phyloP scores from a whole-genome alignment of 2,329 filamentous ascomycete genomes.

The Pseudogymnoascus sp. region DNA sequence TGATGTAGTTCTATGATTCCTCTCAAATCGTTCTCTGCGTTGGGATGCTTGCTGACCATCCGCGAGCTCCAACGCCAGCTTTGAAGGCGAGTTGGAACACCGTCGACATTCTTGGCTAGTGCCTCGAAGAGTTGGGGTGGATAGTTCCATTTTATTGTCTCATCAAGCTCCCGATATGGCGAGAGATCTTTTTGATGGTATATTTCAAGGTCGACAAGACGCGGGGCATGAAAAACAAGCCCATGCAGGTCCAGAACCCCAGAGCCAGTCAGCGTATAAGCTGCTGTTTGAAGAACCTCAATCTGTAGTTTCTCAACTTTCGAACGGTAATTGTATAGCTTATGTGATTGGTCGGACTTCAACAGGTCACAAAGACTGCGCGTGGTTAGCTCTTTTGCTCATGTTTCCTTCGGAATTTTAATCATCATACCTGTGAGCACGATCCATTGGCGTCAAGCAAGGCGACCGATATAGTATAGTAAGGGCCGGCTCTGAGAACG shows the following conservation, averaged over 20 bases:
- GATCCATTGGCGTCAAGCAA: constrained; percentile 46
- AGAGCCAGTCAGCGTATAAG: constrained; percentile 43
- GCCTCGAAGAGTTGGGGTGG: constrained; percentile 55
- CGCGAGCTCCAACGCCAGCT: constrained; percentile 56
- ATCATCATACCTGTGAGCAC: constrained; percentile 38
- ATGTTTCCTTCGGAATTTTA: constrained; percentile 27
- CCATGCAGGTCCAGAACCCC: constrained; percentile 47
- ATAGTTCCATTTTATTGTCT: constrained; percentile 60
- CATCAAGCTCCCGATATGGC: constrained; percentile 52
- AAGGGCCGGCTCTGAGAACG: constrained; percentile 64
- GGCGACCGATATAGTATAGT: constrained; percentile 63
- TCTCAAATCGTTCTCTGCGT: constrained; percentile 39
- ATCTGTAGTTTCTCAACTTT: constrained; percentile 65
- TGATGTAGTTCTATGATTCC: constrained; percentile 38
- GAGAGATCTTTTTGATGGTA: constrained; percentile 60
- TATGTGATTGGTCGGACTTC: neutral
- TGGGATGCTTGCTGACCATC: constrained; percentile 37
- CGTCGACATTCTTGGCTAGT: constrained; percentile 38
- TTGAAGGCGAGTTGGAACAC: constrained; percentile 28
- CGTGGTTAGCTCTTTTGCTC: constrained; percentile 35
- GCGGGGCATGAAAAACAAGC: constrained; percentile 56
- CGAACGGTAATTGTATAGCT: constrained; percentile 51
- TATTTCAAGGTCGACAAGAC: constrained; percentile 61
- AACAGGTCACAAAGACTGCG: constrained; percentile 29
- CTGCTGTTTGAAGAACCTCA: constrained; percentile 51